Base-by-base conservation (phyloP, 2,329 filamentous ascomycete species). In the Meredithiella fracta region DNA sequence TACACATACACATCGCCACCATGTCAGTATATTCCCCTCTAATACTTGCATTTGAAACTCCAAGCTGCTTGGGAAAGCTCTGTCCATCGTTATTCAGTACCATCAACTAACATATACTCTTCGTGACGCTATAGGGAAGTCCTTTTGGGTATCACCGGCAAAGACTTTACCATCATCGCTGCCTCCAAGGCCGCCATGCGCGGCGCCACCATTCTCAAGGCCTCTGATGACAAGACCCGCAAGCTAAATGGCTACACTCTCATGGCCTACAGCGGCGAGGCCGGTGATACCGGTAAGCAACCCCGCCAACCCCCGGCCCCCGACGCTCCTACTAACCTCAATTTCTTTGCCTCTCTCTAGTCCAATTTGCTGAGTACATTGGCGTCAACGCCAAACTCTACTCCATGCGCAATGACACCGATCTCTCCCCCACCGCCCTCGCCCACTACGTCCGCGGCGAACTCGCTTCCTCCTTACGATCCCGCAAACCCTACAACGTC, bases 301-400 rank as follows among this genome's bases (percentile, higher is more conserved):
- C 44, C 29, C 52, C 29, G 40, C 42, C 34, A 53, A 11, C 15
- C 22, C 37, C 47, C 8, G 37, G 7, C 11, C 3, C 31, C 15
- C 20, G 4, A 38, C 53, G n/a, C 51, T 25, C 47, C 40, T 29
- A 20, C 44, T 54, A 57, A 54, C 44, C 17, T n/a, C 15, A 37
- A 49, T 60, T 60, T 55, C 47, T 65, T 61, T 37, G 26, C 58
- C 11, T 50, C 58, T 67, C 11, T 50, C 58, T 67, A 95, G 90
- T 97, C 60, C 91, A 98, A 83, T 98, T 98, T 70, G 87, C 94
- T 69, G 92, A 98, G 74, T 98, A 91, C 74, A 94, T 98, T 69
- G 90, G 97, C 79, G 90, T 91, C 68, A 98, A 98, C 71, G 83
- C 92, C 61, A 88, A 95, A 72, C 85, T 98, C 67, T 98, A 98